Base-by-base conservation (phyloP, 2,329 filamentous ascomycete species). In the Immersiporthe knoxdaviesiana region DNA sequence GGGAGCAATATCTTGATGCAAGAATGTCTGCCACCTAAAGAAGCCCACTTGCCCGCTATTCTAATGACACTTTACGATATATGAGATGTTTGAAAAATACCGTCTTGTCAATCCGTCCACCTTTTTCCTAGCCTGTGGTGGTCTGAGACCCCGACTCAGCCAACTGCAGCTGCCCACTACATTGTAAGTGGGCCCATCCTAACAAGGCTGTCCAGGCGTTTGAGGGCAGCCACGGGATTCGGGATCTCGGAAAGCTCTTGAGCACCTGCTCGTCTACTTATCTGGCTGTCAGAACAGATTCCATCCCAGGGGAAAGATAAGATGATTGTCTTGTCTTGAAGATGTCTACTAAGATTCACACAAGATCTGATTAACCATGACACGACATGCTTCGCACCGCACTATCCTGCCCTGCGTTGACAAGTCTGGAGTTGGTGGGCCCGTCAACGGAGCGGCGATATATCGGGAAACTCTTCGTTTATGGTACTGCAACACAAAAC, bases 381-480 rank as follows among this genome's bases (percentile, higher is more conserved):
- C 87, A 87, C 32, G 74, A 76, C 8, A 76, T 78, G 14, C 77
- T 77, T 66, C 73, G 73, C 41, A 72, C 73, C 75, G 4, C 76
- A 71, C 50, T 69, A 21, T 72, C 70, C 11, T n/a, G 4, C 1
- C 80, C 80, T 61, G 83, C 75, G 66, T 82, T 78, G 63, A 78
- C 75, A 44, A 84, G 77, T 21, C 78, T 68, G 71, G 77, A 84
- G 39, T 77, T 76, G 6, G 68, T 56, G 35, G 69, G 66, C 63
- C 69, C 7, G 67, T 56, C 35, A 63, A 67, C 60, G 71, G 69
- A 18, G 87, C 87, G 1, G 88, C 79, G 16, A 91, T 81, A 91
- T 81, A 73, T 91, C 89, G 0, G 89, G 88, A 71, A 88, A 87
- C n/a, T 47, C n/a, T 35, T 8, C 8, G 35, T 35, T n/a, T n/a